Conservation (phyloP, 371 early-diverging fungal genomes). For the Polyrhizophydium stewartii region DNA sequence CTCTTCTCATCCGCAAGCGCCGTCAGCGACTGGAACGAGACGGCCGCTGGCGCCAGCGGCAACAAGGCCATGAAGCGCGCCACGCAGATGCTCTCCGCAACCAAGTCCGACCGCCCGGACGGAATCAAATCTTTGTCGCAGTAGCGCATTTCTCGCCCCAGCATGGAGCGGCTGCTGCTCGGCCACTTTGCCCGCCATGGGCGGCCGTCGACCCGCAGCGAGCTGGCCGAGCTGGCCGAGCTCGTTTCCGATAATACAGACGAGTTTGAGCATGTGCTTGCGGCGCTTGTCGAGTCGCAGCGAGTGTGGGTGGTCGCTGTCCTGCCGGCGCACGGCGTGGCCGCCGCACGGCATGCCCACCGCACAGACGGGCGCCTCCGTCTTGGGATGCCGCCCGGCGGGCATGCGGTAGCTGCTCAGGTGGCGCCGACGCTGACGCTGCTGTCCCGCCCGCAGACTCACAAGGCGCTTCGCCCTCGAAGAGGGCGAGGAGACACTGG, state of each 20-base stretch:
- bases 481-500: not conserved
- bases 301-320: not conserved
- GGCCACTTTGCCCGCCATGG: not conserved
- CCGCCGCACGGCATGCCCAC: no score
- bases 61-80: constrained; percentile 9
- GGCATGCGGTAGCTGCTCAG: not conserved
- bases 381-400: no score
- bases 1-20: not conserved
- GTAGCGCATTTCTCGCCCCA: no score
- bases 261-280: not conserved
- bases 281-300: not conserved
- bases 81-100: not conserved
- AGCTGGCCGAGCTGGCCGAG: not conserved
- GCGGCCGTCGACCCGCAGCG: not conserved
- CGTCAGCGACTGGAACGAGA: not conserved
- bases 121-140: no score
- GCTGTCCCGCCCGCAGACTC: not conserved
- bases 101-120: no score
- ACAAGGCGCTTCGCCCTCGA: not conserved
- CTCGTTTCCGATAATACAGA: not conserved
- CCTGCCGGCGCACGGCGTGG: not conserved
- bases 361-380: no score
- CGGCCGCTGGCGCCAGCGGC: not conserved
- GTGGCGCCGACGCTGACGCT: not conserved
- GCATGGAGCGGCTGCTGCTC: not conserved